Evolutionary conservation across 805 yeast genomes (phyloP), one percentile per base, ranked within the genome.

Genomic region (Tetrapisispora phaffii): DNA sequence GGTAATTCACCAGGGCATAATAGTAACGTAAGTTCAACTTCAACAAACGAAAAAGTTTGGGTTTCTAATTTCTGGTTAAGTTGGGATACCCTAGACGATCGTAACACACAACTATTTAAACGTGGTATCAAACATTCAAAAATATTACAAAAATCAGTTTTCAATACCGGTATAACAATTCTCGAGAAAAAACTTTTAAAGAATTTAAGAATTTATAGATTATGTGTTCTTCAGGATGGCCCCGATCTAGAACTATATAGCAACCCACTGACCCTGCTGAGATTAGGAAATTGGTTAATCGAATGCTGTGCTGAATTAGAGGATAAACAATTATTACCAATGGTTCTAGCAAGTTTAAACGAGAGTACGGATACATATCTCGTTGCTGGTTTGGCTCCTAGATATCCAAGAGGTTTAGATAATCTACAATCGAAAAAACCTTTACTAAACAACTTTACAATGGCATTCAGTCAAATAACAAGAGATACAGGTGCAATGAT

Each of bases 391-490:
- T 65, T 89, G 45, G 89, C 95, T 0, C 93, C 96, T 2, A 76
- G 85, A 54, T 82, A 79, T 52, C 86, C 90, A 21, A 58, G 74
- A 55, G 74, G 70, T 49, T 71, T 53, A 71, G 59, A 53, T 40
- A 50, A 47, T 4, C 37, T 52, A 15, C 53, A 52, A 16, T 53
- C 60, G 13, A 68, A 62, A 38, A 71, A 72, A 28, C 73, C 80
- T 0, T 64, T 80, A 31, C 66, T 82, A 42, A 90, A 93, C 59
- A 81, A 86, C 7, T 93, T 93, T 59, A 89, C 96, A 39, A 77
- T 82, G 47, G 95, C 95, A 31, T 93, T 93, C 63, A 96, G 87
- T 62, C 83, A 82, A 51, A 85, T 89, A 23, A 93, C 97, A 1
- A 73, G 72, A 38, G 76, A 77, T 19, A 84, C 95, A 6, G 90